phyloP scores from a whole-genome alignment of 1,284 basidiomycete genomes.

The Thecaphora thlaspeos region DNA sequence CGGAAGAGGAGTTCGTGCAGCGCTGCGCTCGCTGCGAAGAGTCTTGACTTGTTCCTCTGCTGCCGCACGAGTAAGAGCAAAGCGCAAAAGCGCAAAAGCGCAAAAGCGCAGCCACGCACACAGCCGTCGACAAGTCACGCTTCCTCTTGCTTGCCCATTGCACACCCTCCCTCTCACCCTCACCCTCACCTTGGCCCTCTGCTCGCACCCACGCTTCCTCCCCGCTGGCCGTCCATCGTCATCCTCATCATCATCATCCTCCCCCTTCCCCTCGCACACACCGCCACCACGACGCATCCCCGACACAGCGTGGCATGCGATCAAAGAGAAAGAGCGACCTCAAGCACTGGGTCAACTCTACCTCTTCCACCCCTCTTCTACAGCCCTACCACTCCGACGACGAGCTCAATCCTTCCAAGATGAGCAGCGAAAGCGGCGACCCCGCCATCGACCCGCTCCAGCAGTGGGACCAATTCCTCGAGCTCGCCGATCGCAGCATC shows the following conservation, averaged over 20 bases:
- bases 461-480: slow-evolving; percentile 40
- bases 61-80: slow-evolving; percentile 61
- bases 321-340: slow-evolving; percentile 29
- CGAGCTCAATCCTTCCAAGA: slow-evolving; percentile 41
- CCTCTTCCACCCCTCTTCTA: slow-evolving; percentile 16
- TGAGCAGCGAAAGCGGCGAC: slow-evolving; percentile 16
- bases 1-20: too few relatives aligned
- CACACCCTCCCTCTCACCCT: too few relatives aligned
- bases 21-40: slow-evolving; percentile 68
- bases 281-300: too few relatives aligned
- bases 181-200: too few relatives aligned
- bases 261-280: too few relatives aligned
- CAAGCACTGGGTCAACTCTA: slow-evolving; percentile 30
- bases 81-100: neutral
- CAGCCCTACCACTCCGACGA: slow-evolving; percentile 52
- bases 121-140: too few relatives aligned
- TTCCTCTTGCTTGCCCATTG: too few relatives aligned
- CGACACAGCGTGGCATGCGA: slow-evolving; percentile 6
- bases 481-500: slow-evolving; percentile 21
- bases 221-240: too few relatives aligned
- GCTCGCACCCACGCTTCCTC: too few relatives aligned
- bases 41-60: slow-evolving; percentile 69
- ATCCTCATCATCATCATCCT: too few relatives aligned
- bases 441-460: slow-evolving; percentile 23
- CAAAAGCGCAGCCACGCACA: slow-evolving; percentile 7